Evolutionary conservation across 768 basidiomycete species (phyloP), one percentile per base, ranked within the genome.

Genomic region (Gelatoporia subvermispora): DNA sequence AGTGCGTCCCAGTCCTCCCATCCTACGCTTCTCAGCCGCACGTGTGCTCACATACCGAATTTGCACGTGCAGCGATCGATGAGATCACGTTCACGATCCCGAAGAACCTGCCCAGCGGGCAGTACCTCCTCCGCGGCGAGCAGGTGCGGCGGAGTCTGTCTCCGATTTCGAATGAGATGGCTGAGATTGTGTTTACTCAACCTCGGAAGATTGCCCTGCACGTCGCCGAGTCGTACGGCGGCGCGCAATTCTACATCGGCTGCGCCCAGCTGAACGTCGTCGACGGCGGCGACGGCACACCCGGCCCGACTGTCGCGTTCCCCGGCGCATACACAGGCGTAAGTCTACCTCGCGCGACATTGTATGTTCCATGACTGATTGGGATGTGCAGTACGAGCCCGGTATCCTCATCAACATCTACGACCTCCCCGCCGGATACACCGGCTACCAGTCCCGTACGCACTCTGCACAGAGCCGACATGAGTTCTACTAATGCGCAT

Each of bases 81-180:
- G 41, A 50, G 18, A 56, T 65, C 50, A 45, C 52, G 17, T 66
- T 66, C 56, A 60, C 57, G 1, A 49, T 66, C 46, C 65, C 65
- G 28, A 48, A 47, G 38, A 46, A 41, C 40, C 57, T 63, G 41
- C 63, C 65, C 35, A 54, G 47, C 20, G 65, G 65, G 43, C 59
- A 57, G 52, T 65, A 65, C 52, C 60, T 65, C 38, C 56, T 65
- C 39, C 61, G 64, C 38, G 57, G 61, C 45, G 65, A 66, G 51
- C 63, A 63, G 43, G 64, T 63, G 64, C 47, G 49, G 48, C 48
- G 45, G 45, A 46, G 50, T 47, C 9, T 0, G 2, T n/a, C n/a
- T n/a, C n/a, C 25, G 8, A n/a, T 13, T 2, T 9, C 5, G 8
- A 20, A 15, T 9, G n/a, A n/a, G n/a, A n/a, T n/a, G n/a, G n/a